Conservation (phyloP, 164 flowering plant genomes). For the Litsea cubeba region DNA sequence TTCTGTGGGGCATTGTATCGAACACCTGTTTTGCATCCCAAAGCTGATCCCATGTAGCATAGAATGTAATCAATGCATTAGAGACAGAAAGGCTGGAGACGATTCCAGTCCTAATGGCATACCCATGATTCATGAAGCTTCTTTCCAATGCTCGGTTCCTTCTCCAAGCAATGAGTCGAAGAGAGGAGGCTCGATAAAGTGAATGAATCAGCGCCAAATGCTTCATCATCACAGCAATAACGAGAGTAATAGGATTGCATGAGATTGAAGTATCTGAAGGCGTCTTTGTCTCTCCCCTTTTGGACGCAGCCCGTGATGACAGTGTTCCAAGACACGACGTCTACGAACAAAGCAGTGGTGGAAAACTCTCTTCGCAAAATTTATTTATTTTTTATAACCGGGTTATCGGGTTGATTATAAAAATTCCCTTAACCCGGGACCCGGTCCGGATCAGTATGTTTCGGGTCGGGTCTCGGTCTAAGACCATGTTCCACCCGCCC, state of each 20-base stretch:
- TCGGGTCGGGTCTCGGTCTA: too few species aligned
- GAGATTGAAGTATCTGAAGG: slow-evolving; percentile 18
- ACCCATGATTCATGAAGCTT: slow-evolving; percentile 26
- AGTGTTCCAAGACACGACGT: slow-evolving; percentile 20
- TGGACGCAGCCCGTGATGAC: slow-evolving; percentile 16
- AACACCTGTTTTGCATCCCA: too few species aligned
- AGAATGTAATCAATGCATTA: slow-evolving; percentile 20
- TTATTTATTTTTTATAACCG: too few species aligned
- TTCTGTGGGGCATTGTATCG: too few species aligned
- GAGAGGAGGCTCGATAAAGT: slow-evolving; percentile 21
- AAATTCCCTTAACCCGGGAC: too few species aligned
- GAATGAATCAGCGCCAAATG: slow-evolving; percentile 15
- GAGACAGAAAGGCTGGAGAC: slow-evolving; percentile 14
- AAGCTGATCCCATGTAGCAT: slow-evolving; percentile 10
- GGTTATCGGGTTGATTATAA: too few species aligned
- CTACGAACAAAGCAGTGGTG: neutral
- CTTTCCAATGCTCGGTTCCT: neutral
- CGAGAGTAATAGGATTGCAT: slow-evolving; percentile 3
- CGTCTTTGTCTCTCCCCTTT: slow-evolving; percentile 14
- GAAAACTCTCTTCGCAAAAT: too few species aligned
- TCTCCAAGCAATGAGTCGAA: slow-evolving; percentile 13
- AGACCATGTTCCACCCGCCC: too few species aligned
- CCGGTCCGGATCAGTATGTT: too few species aligned
- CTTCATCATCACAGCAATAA: neutral
- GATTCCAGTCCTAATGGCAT: slow-evolving; percentile 17